A percentile compares a stretch with the other conserved stretches of the same genome.
These are phyloP conservation scores for Trichomonas vaginalis DNA, from an alignment of 208 protist genomes.

Conservation along the genomic window DNA sequence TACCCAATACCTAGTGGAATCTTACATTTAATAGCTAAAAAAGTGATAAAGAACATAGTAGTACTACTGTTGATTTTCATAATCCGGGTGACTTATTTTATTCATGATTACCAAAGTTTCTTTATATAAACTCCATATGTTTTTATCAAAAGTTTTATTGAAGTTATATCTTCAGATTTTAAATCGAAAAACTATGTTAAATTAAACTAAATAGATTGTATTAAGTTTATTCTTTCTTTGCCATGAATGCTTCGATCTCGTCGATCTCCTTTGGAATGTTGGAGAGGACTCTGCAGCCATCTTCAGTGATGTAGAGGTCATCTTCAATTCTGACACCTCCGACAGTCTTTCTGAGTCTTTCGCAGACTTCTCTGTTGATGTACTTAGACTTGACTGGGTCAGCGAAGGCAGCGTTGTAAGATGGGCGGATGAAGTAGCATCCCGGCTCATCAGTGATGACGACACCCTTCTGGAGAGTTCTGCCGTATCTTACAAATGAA, in stretches of 20 bases:
- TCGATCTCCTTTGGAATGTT: conserved; percentile 27
- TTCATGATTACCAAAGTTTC: background rate
- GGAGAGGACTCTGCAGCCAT: conserved; percentile 25
- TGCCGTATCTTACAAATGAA: conserved; percentile 20
- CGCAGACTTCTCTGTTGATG: conserved; percentile 13
- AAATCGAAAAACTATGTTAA: background rate
- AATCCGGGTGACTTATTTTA: background rate
- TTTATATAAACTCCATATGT: background rate
- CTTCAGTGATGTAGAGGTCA: conserved; percentile 33
- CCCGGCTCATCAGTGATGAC: conserved; percentile 49
- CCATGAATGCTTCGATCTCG: conserved; percentile 33
- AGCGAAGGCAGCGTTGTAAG: conserved; percentile 27
- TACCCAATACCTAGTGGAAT: background rate
- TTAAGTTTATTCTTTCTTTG: background rate
- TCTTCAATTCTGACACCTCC: conserved; percentile 38
- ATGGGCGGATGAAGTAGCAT: conserved; percentile 44
- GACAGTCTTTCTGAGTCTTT: background rate
- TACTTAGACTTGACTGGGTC: conserved; percentile 12
- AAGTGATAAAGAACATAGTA: background rate
- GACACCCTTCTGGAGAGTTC: conserved; percentile 33
- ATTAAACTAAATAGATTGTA: background rate
- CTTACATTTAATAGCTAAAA: background rate
- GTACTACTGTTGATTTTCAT: background rate
- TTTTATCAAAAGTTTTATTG: background rate
- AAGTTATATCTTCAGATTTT: background rate